Conservation (phyloP, 352 stramenopile genomes). For the Globisporangium spinosum region DNA sequence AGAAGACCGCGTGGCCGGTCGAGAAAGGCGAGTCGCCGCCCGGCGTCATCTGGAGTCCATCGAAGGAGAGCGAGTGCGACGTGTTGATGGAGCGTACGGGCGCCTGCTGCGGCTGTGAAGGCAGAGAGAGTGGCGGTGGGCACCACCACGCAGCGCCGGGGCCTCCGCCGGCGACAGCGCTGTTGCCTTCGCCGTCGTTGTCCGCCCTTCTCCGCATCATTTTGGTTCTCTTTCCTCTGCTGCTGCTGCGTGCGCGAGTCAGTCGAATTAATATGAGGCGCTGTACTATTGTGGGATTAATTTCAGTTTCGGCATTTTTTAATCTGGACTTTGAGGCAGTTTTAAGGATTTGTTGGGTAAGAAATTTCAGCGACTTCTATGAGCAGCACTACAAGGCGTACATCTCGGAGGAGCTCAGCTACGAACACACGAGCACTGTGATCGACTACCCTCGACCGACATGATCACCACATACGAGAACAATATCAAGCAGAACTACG, state of each 20-base stretch:
- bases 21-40: conserved; percentile 9
- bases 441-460: no score
- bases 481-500: no score
- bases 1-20: conserved; percentile 4
- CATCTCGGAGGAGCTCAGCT: no score
- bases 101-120: neutral
- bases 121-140: neutral
- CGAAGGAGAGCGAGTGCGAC: neutral
- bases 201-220: conserved; percentile 3
- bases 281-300: neutral
- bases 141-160: neutral
- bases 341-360: no score
- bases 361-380: no score
- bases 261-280: neutral
- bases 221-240: neutral
- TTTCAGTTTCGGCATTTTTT: neutral
- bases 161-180: neutral
- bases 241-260: neutral
- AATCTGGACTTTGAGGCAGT: no score
- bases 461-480: no score
- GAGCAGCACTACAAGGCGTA: no score
- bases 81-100: neutral
- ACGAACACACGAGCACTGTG: no score
- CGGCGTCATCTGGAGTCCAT: neutral
- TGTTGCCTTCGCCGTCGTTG: neutral